phyloP scores from a whole-genome alignment of 352 stramenopile species.

The Globisporangium solare region DNA sequence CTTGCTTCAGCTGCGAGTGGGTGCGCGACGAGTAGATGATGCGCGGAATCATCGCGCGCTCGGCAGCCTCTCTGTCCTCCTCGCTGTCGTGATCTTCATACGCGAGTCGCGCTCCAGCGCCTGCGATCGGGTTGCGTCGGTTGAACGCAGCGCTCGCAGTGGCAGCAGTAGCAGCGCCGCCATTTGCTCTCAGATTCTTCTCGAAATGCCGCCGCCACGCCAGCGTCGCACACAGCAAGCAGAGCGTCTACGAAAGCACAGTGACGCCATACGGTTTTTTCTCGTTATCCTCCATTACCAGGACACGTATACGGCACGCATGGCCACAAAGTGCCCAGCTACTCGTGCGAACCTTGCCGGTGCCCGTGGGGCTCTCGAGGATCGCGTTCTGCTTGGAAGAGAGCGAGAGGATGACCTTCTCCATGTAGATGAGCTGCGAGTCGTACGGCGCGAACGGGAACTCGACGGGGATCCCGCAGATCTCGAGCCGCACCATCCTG shows the following conservation, averaged over 20 bases:
- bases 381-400: conserved; percentile 93
- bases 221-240: conserved; percentile 93
- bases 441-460: conserved; percentile 98
- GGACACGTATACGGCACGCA: not conserved
- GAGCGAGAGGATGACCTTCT: conserved; percentile 91
- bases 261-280: not conserved
- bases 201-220: conserved; percentile 89
- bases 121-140: conserved; percentile 6
- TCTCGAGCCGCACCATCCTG: conserved; percentile 73
- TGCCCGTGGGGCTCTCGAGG: conserved; percentile 97
- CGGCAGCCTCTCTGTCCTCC: conserved; percentile 19
- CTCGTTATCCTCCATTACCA: too few relatives aligned
- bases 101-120: conserved; percentile 14
- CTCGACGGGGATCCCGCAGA: conserved; percentile 88
- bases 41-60: conserved; percentile 54
- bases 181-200: conserved; percentile 31
- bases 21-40: conserved; percentile 99
- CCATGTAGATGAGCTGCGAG: conserved; percentile 97
- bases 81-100: conserved; percentile 49
- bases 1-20: conserved; percentile 97
- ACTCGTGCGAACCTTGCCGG: conserved; percentile 89
- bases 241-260: conserved; percentile 84
- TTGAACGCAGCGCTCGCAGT: conserved; percentile 4
- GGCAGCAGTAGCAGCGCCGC: conserved; percentile 1
- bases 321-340: not conserved